Conservation (phyloP, 176 grass and related monocot species). For the Elymus sibiricus region DNA sequence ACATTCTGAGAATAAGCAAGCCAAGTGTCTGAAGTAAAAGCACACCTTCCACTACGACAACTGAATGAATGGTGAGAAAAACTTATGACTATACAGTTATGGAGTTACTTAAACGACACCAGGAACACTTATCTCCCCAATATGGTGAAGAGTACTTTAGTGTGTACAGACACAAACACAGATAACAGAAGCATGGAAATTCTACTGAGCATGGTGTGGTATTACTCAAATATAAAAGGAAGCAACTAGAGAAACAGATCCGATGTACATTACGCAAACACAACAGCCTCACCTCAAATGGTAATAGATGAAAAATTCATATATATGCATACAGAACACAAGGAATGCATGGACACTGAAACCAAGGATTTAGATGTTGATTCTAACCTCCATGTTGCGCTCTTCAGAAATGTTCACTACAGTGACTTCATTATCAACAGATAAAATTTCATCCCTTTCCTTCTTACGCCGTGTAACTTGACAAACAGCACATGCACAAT, state of each 20-base stretch:
- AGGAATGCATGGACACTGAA: neutral
- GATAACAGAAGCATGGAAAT: neutral
- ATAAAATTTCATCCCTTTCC: conserved; percentile 60
- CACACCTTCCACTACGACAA: neutral
- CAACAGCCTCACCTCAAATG: neutral
- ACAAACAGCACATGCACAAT: conserved; percentile 78
- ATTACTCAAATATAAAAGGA: neutral
- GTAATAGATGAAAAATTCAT: neutral
- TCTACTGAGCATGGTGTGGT: neutral
- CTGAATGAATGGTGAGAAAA: conserved; percentile 4
- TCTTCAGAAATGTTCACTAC: conserved; percentile 39
- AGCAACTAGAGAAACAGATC: conserved; percentile 8
- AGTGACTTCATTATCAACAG: conserved; percentile 47
- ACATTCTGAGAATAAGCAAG: conserved; percentile 9
- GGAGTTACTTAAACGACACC: neutral
- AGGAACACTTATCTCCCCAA: neutral
- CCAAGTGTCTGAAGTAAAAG: neutral
- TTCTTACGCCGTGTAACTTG: conserved; percentile 75
- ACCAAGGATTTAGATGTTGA: conserved; percentile 14
- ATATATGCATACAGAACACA: neutral
- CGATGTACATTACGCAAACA: neutral
- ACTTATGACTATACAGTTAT: neutral
- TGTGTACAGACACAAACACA: neutral
- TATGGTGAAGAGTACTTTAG: neutral
- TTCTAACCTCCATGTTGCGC: conserved; percentile 55